Conservation (phyloP, 495 filamentous ascomycete genomes). For the Zalerion maritima region DNA sequence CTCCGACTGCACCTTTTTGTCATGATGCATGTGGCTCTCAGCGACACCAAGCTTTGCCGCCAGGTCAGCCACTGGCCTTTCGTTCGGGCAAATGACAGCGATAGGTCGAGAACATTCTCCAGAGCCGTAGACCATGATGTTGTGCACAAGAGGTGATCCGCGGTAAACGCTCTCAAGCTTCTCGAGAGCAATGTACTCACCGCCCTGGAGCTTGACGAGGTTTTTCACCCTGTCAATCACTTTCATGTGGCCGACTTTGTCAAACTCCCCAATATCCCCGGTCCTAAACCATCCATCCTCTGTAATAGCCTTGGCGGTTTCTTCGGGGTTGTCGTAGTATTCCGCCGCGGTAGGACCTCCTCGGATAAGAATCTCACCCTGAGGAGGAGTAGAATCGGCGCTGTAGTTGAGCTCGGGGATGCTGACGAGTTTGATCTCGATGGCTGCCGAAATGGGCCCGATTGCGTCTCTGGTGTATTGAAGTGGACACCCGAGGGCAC, state of each 20-base stretch:
- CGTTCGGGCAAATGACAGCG: slow-evolving; percentile 41
- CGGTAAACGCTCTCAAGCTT: slow-evolving; percentile 53
- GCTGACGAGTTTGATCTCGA: slow-evolving; percentile 62
- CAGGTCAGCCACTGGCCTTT: slow-evolving; percentile 36
- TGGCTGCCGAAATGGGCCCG: slow-evolving; percentile 45
- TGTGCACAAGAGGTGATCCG: slow-evolving; percentile 35
- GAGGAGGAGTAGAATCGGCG: slow-evolving; percentile 58
- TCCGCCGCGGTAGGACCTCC: slow-evolving; percentile 53
- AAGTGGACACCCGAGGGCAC: slow-evolving; percentile 46
- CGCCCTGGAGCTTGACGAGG: slow-evolving; percentile 47
- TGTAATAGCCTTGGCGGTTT: slow-evolving; percentile 66
- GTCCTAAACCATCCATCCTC: slow-evolving; percentile 88
- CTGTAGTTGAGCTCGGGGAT: slow-evolving; percentile 82
- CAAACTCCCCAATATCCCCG: slow-evolving; percentile 68
- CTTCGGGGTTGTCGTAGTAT: slow-evolving; percentile 71
- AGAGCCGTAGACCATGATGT: slow-evolving; percentile 47
- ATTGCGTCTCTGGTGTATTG: slow-evolving; percentile 64
- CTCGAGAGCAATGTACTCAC: slow-evolving; percentile 54
- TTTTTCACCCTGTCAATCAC: slow-evolving; percentile 93
- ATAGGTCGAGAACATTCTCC: slow-evolving; percentile 34
- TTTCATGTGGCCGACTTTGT: slow-evolving; percentile 60
- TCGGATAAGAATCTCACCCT: slow-evolving; percentile 73
- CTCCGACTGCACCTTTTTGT: slow-evolving; percentile 31
- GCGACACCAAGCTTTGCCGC: slow-evolving; percentile 36
- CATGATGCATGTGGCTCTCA: slow-evolving; percentile 25